These are phyloP conservation scores for Cruciata laevipes DNA, from an alignment of 257 asterid genomes.

Conservation along the genomic window DNA sequence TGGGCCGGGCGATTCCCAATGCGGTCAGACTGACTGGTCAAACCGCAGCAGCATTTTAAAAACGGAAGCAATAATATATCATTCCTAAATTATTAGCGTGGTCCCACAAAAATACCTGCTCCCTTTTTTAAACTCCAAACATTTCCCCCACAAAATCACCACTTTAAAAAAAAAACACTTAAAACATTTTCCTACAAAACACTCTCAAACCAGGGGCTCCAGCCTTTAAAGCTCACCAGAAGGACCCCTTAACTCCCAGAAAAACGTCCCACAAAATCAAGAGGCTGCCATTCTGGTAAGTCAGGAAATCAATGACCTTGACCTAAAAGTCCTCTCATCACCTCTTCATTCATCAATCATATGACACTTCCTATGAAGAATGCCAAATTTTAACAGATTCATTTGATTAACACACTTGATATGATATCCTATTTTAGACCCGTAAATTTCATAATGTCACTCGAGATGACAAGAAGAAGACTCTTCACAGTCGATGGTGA, in stretches of 20 bases:
- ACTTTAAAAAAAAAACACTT: background rate
- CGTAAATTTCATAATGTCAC: no score
- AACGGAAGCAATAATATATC: constrained; percentile 16
- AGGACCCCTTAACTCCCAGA: background rate
- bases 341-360: background rate
- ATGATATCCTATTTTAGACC: no score
- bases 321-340: background rate
- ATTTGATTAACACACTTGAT: background rate
- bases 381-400: background rate
- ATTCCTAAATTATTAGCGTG: constrained; percentile 39
- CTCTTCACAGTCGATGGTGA: no score
- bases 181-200: constrained; percentile 2
- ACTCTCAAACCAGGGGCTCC: background rate
- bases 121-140: constrained; percentile 16
- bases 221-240: background rate
- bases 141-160: constrained; percentile 1
- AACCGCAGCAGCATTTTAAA: constrained; percentile 2
- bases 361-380: background rate
- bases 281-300: background rate
- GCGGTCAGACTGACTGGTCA: constrained; percentile 19
- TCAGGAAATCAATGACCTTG: background rate
- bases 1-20: constrained; percentile 3
- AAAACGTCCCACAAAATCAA: background rate
- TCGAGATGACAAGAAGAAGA: no score
- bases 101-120: constrained; percentile 30